These are phyloP conservation scores for Curvularia eragrostidis DNA, from an alignment of 2,329 filamentous ascomycete genomes.

Conservation along the genomic window DNA sequence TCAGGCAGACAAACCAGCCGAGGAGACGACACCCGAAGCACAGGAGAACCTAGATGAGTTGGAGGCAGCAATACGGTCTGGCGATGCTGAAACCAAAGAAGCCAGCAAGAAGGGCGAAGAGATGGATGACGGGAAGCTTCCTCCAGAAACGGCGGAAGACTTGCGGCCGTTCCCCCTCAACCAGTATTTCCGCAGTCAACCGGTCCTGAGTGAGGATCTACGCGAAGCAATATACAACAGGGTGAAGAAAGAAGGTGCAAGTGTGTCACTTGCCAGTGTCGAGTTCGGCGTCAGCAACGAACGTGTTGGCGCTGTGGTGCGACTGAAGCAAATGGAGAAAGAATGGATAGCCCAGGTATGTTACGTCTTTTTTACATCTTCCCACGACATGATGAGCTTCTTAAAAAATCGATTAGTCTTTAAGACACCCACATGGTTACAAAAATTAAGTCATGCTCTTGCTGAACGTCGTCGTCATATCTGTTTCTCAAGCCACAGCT, in stretches of 20 bases:
- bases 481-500: not conserved
- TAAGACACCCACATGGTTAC: slow-evolving; percentile 95
- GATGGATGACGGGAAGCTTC: slow-evolving; percentile 33
- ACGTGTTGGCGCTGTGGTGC: slow-evolving; percentile 82
- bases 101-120: slow-evolving; percentile 16
- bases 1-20: slow-evolving; percentile 24
- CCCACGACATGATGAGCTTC: slow-evolving; percentile 68
- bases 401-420: slow-evolving; percentile 97
- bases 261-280: slow-evolving; percentile 78
- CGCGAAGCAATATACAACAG: slow-evolving; percentile 75
- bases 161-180: slow-evolving; percentile 76
- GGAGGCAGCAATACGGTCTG: slow-evolving; percentile 34
- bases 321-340: slow-evolving; percentile 86
- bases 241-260: slow-evolving; percentile 67
- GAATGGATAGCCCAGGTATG: slow-evolving; percentile 78
- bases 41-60: slow-evolving; percentile 42
- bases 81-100: slow-evolving; percentile 28
- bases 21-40: slow-evolving; percentile 36
- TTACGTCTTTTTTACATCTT: slow-evolving; percentile 20
- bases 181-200: slow-evolving; percentile 70
- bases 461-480: slow-evolving; percentile 61
- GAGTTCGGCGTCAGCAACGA: slow-evolving; percentile 80
- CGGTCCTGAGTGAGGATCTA: slow-evolving; percentile 75
- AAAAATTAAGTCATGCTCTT: slow-evolving; percentile 73
- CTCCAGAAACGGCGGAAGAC: slow-evolving; percentile 43